phyloP scores from a whole-genome alignment of 2,329 filamentous ascomycete genomes.

The Cercospora nicotianae region DNA sequence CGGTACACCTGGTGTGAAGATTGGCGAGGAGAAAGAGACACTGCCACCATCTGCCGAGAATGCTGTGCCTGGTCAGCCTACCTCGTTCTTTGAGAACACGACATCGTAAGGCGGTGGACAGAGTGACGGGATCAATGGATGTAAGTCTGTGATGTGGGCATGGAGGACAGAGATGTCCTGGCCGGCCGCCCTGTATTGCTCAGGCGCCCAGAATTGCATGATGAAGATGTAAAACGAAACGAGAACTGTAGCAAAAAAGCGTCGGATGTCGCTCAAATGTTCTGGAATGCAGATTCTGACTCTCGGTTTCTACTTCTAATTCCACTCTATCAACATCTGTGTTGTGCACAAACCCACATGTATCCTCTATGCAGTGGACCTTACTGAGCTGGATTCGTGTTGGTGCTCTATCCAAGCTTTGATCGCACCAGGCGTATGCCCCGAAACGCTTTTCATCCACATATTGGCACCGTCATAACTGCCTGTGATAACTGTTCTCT shows the following conservation, averaged over 20 bases:
- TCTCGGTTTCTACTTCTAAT: not conserved
- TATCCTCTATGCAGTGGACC: not conserved
- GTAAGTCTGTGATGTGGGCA: not conserved
- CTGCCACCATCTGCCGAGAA: conserved; percentile 64
- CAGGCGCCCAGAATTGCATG: not conserved
- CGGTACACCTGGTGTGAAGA: conserved; percentile 51
- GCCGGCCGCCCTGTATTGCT: not conserved
- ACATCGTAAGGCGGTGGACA: not conserved
- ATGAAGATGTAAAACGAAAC: not conserved
- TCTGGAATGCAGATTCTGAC: not conserved
- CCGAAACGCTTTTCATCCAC: not conserved
- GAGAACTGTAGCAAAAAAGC: not conserved
- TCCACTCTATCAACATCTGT: not conserved
- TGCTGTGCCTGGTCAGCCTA: conserved; percentile 79
- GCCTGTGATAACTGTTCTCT: not conserved
- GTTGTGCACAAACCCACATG: not conserved
- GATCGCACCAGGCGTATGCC: not conserved
- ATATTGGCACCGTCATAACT: not conserved
- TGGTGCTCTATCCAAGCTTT: not conserved
- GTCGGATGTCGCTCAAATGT: not conserved
- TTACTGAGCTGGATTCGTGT: not conserved
- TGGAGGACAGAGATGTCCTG: not conserved
- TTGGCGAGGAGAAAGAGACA: conserved; percentile 59
- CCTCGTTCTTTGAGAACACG: conserved; percentile 80
- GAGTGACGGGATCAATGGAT: not conserved